Conservation (phyloP, 2,329 filamentous ascomycete species). For the Fusarium dlaminii region DNA sequence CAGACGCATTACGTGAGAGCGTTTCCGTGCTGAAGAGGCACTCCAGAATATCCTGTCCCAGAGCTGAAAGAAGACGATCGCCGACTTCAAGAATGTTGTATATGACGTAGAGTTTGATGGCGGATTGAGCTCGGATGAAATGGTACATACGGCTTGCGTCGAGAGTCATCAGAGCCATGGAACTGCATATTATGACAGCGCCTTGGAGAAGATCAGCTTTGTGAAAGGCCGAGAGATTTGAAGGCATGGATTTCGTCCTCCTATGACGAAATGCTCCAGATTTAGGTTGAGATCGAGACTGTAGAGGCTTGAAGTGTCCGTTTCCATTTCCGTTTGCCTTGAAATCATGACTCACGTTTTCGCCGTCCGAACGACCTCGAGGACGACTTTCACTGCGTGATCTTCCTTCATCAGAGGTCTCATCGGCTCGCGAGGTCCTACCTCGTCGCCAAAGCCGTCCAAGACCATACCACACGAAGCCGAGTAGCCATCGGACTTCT, state of each 20-base stretch:
- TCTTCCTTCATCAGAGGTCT: conserved; percentile 49
- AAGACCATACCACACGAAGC: conserved; percentile 82
- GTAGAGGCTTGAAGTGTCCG: conserved; percentile 23
- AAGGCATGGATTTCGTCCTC: conserved; percentile 85
- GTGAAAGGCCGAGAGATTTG: conserved; percentile 84
- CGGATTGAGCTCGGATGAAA: conserved; percentile 93
- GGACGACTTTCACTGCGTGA: conserved; percentile 48
- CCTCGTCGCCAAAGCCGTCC: conserved; percentile 79
- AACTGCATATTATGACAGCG: conserved; percentile 85
- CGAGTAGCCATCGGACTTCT: conserved; percentile 76
- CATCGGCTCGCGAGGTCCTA: conserved; percentile 53
- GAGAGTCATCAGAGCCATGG: conserved; percentile 84
- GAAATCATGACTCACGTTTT: conserved; percentile 7
- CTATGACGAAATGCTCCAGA: conserved; percentile 66
- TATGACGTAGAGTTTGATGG: conserved; percentile 98
- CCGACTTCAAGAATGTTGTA: conserved; percentile 97
- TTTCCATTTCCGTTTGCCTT: conserved; percentile 17
- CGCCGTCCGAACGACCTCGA: conserved; percentile 29
- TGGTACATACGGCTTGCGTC: conserved; percentile 99
- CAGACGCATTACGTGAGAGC: conserved; percentile 84
- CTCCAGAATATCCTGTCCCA: conserved; percentile 96
- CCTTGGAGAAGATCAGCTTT: conserved; percentile 97
- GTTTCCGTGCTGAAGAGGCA: conserved; percentile 95
- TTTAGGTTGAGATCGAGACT: conserved; percentile 41
- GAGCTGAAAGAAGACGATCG: conserved; percentile 86